phyloP scores from a whole-genome alignment of 441 rosid genomes.

The Erodium trifolium region DNA sequence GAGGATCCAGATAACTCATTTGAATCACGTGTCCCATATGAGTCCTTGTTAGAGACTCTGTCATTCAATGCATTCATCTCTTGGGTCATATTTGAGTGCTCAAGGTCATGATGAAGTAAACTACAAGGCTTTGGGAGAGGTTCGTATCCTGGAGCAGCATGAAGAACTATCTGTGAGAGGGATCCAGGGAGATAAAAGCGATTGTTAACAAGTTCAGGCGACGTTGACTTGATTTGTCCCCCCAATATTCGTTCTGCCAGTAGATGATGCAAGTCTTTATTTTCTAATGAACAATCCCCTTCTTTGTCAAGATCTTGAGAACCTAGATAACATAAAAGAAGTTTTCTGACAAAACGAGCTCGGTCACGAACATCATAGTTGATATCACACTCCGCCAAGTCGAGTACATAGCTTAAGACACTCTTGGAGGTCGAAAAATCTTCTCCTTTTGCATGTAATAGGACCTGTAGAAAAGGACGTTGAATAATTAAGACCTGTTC shows the following conservation, averaged over 20 bases:
- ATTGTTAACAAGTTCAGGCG: slow-evolving; percentile 36
- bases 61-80: slow-evolving; percentile 30
- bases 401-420: slow-evolving; percentile 63
- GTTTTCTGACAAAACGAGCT: slow-evolving; percentile 69
- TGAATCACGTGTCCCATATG: slow-evolving; percentile 32
- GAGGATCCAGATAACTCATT: slow-evolving; percentile 46
- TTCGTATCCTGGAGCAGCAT: slow-evolving; percentile 98
- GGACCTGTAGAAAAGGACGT: slow-evolving; percentile 38
- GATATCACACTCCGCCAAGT: slow-evolving; percentile 74
- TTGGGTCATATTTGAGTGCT: slow-evolving; percentile 24
- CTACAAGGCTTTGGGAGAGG: slow-evolving; percentile 93
- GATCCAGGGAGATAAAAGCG: slow-evolving; percentile 95
- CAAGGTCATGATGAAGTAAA: slow-evolving; percentile 36
- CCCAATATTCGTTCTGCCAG: slow-evolving; percentile 54
- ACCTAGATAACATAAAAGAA: slow-evolving; percentile 34
- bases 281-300: slow-evolving; percentile 27
- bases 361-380: slow-evolving; percentile 91
- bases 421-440: slow-evolving; percentile 41
- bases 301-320: slow-evolving; percentile 34
- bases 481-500: slow-evolving; percentile 12
- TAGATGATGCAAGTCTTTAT: slow-evolving; percentile 27
- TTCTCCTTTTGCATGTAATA: slow-evolving; percentile 40
- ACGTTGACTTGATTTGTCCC: slow-evolving; percentile 34
- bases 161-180: slow-evolving; percentile 91
- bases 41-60: slow-evolving; percentile 20